Base-by-base conservation (phyloP, 2,329 filamentous ascomycete species). In the Ophiostoma quercus region DNA sequence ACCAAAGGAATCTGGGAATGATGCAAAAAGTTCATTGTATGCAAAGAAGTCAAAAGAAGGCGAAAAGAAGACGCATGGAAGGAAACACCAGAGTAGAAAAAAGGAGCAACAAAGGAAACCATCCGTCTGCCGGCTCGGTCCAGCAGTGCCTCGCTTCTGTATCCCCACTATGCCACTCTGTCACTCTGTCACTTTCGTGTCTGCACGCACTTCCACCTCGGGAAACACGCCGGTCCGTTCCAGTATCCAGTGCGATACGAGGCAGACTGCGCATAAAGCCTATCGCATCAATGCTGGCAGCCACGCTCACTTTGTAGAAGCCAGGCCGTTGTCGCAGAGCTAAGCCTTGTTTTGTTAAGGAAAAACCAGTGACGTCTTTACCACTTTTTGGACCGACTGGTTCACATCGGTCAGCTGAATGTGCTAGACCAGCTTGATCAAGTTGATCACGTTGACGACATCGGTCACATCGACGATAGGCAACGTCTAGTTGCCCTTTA, bases 1-100 rank as follows among this genome's bases (percentile, higher is more conserved):
- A 34, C 4, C 57, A 25, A 25, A 62, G 14, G 57, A n/a, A n/a
- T n/a, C n/a, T n/a, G n/a, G n/a, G n/a, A 8, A 62, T 34, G 34
- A 34, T 6, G 34, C 34, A 34, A 34, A 34, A 34, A 34, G 34
- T 34, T 2, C 34, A 34, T 34, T 32, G 57, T 4, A 62, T 29
- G 57, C 16, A 51, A n/a, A 51, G 57, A 62, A 57, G 9, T n/a
- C 54, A 66, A n/a, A 39, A 41, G 57, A 69, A 47, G 51, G 22
- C 51, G 11, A 62, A 32, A 62, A 25, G 25, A 62, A 60, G 54
- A 32, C 57, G 57, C 57, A 62, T 62, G 22, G 57, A 43, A 69
- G 57, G 16, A 68, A 37, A 43, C 34, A 37, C 43, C 16, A 22
- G 47, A 54, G 67, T 41, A 34, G n/a, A 51, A 43, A 60, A 25